phyloP scores from a whole-genome alignment of 75 land plant genomes.

The Picea sitchensis region DNA sequence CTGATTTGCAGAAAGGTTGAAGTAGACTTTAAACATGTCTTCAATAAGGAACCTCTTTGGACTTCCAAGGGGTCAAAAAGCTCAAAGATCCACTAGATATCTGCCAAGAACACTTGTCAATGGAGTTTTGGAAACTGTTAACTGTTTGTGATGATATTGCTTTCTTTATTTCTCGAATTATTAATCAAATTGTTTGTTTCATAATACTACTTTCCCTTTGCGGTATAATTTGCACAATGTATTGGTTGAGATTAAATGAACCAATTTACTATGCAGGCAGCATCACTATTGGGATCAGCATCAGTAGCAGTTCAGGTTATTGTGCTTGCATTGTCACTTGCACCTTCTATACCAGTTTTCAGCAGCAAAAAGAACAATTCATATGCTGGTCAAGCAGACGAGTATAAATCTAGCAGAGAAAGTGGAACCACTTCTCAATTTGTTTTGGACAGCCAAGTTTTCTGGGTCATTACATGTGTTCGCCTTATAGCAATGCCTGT shows the following conservation, averaged over 20 bases:
- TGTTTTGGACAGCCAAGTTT: conserved; percentile 17
- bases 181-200: neutral
- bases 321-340: conserved; percentile 27
- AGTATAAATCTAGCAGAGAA: conserved; percentile 2
- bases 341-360: conserved; percentile 16
- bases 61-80: too few species aligned
- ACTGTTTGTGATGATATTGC: too few species aligned
- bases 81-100: too few species aligned
- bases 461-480: conserved; percentile 25
- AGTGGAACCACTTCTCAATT: neutral
- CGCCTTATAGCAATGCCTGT: conserved; percentile 30
- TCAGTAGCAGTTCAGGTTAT: conserved; percentile 29
- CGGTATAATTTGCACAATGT: neutral
- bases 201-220: neutral
- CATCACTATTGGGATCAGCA: conserved; percentile 29
- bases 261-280: conserved; percentile 14
- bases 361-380: neutral
- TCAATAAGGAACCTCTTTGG: too few species aligned
- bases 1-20: too few species aligned
- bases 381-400: neutral
- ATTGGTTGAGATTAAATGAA: neutral
- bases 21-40: too few species aligned
- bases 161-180: neutral
- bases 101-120: too few species aligned
- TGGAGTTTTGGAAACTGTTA: too few species aligned